A percentile compares a stretch with the other conserved stretches of the same genome.
These are phyloP conservation scores for Orobanche coerulescens DNA, from an alignment of 257 asterid genomes.

Conservation along the genomic window DNA sequence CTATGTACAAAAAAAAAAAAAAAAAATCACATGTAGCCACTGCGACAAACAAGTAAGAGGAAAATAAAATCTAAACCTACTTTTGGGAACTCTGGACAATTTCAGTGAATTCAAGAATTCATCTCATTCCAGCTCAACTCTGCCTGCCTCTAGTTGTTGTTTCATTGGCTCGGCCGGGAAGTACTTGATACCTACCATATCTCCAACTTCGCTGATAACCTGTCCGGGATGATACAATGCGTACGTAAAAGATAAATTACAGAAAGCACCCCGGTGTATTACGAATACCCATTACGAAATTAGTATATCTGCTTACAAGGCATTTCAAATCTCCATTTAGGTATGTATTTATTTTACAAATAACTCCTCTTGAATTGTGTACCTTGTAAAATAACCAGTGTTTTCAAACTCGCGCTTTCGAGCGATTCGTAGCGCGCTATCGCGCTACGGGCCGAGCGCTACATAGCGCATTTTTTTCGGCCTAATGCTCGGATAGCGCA, in stretches of 20 bases:
- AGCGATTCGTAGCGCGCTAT: too few species aligned
- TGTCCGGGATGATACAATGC: conserved; percentile 18
- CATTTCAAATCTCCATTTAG: background rate
- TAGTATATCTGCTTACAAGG: background rate
- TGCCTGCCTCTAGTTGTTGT: conserved; percentile 57
- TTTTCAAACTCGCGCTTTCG: too few species aligned
- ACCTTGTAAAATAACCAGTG: background rate
- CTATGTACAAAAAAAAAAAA: too few species aligned
- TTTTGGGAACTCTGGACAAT: background rate
- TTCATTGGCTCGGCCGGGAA: conserved; percentile 86
- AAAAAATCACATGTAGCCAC: too few species aligned
- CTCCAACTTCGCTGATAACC: conserved; percentile 82
- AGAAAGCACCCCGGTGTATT: background rate
- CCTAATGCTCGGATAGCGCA: too few species aligned
- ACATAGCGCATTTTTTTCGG: too few species aligned
- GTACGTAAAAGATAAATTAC: background rate
- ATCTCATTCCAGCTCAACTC: conserved; percentile 57
- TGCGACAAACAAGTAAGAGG: too few species aligned
- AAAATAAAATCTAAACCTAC: conserved; percentile 17
- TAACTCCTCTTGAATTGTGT: too few species aligned
- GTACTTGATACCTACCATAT: conserved; percentile 75
- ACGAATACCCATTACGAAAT: background rate
- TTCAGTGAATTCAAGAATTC: background rate
- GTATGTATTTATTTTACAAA: background rate
- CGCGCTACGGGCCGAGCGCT: too few species aligned